A percentile compares a stretch with the other conserved stretches of the same genome.
Evolutionary conservation across 2,329 filamentous ascomycete genomes (phyloP).

Genomic region (Stagonosporopsis cucurbitacearum): DNA sequence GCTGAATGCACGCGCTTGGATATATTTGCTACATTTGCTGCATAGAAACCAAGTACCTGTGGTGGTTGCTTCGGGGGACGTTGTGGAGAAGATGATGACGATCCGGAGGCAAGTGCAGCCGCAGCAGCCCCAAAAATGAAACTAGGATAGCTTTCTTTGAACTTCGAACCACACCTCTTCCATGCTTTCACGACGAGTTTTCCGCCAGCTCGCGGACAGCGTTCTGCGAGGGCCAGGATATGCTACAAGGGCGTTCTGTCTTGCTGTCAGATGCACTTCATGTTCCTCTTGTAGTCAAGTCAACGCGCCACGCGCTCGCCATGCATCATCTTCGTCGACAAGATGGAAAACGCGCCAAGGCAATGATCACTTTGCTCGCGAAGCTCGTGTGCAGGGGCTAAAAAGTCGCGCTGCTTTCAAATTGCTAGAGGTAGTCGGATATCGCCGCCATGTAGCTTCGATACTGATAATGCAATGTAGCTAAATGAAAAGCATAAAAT

Average conservation of each 20-base stretch:
- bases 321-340: constrained; percentile 60
- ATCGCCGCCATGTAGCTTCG: not conserved
- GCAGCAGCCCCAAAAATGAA: constrained; percentile 22
- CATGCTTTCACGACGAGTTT: constrained; percentile 49
- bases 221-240: constrained; percentile 31
- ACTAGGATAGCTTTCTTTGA: constrained; percentile 22
- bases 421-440: constrained; percentile 73
- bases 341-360: constrained; percentile 84
- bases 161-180: constrained; percentile 14
- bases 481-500: constrained; percentile 83
- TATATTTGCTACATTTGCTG: not conserved
- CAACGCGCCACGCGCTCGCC: constrained; percentile 15
- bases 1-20: not conserved
- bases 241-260: constrained; percentile 14
- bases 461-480: constrained; percentile 53
- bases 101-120: constrained; percentile 10
- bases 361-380: constrained; percentile 72
- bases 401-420: constrained; percentile 96
- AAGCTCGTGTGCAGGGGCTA: constrained; percentile 78
- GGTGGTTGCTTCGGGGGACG: not conserved
- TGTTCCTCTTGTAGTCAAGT: constrained; percentile 13
- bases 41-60: not conserved
- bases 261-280: constrained; percentile 24
- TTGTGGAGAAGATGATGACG: not conserved
- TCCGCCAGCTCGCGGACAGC: constrained; percentile 46